These are phyloP conservation scores for Sanguinoderma infundibulare DNA, from an alignment of 1,284 basidiomycete species.

Conservation along the genomic window DNA sequence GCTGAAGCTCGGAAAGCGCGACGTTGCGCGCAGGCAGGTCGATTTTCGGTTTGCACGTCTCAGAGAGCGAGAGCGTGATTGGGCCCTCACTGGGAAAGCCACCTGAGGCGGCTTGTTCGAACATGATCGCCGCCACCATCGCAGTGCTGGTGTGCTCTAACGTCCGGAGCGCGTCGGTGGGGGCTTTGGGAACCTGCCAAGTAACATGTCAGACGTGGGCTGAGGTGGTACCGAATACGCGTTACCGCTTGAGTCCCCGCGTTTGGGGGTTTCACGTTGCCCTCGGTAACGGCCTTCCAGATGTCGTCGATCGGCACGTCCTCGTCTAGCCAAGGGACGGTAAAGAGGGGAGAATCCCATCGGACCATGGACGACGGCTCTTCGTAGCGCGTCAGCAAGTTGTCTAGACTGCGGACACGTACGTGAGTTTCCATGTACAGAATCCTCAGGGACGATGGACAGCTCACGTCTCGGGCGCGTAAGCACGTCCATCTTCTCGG, in stretches of 20 bases:
- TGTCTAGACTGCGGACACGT: constrained; percentile 45
- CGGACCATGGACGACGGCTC: constrained; percentile 97
- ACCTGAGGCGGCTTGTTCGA: constrained; percentile 38
- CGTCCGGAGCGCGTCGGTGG: constrained; percentile 76
- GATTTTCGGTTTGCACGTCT: constrained; percentile 38
- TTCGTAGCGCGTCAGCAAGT: constrained; percentile 89
- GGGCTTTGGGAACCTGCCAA: constrained; percentile 74
- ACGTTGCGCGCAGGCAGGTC: constrained; percentile 70
- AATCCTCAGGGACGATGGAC: neutral
- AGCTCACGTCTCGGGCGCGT: constrained; percentile 69
- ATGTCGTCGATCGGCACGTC: constrained; percentile 75
- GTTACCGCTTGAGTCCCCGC: constrained; percentile 80
- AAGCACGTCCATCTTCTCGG: neutral
- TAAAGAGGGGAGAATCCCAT: constrained; percentile 94
- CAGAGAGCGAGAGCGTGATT: constrained; percentile 52
- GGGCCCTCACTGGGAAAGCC: constrained; percentile 53
- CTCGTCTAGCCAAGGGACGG: constrained; percentile 60
- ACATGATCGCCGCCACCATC: constrained; percentile 51
- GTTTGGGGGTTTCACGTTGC: constrained; percentile 81
- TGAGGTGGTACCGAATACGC: constrained; percentile 33
- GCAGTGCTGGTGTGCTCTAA: constrained; percentile 63
- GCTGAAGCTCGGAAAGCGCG: constrained; percentile 84
- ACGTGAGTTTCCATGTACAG: neutral
- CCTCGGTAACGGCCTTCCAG: constrained; percentile 84
- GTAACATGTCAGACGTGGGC: neutral